Conservation (phyloP, 2,329 filamentous ascomycete species). For the Scorias spongiosa region DNA sequence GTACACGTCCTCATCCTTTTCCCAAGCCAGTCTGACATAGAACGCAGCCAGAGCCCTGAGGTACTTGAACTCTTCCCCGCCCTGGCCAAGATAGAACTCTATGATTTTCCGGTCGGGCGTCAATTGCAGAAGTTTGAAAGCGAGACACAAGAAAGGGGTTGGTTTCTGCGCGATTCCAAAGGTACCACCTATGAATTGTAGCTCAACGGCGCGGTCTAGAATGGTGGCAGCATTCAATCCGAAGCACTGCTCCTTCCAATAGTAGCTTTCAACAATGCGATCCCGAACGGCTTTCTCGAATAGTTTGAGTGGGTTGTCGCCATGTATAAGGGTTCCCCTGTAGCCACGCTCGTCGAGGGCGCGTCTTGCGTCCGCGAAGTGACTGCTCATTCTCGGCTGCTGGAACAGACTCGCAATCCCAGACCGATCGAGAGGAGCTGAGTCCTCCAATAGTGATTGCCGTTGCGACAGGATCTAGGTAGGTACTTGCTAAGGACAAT, state of each 20-base stretch:
- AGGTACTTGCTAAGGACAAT: too few species aligned
- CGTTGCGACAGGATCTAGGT: too few species aligned
- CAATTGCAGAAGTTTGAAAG: conserved; percentile 86
- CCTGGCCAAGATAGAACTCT: conserved; percentile 61
- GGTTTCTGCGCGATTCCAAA: conserved; percentile 74
- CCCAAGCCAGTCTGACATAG: conserved; percentile 79
- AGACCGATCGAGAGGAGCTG: too few species aligned
- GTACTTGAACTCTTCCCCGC: conserved; percentile 61
- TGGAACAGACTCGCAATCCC: too few species aligned
- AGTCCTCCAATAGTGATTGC: too few species aligned
- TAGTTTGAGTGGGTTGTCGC: conserved; percentile 85
- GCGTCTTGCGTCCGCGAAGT: conserved; percentile 61
- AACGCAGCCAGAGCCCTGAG: conserved; percentile 79
- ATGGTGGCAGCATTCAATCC: conserved; percentile 70
- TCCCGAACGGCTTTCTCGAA: conserved; percentile 93
- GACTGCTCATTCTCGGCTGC: conserved; percentile 15
- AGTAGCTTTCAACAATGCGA: conserved; percentile 87
- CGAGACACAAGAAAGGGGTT: conserved; percentile 82
- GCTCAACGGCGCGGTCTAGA: conserved; percentile 75
- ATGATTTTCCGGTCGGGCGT: conserved; percentile 67
- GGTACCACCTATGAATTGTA: conserved; percentile 75
- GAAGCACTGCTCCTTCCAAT: conserved; percentile 98
- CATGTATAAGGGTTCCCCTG: conserved; percentile 60
- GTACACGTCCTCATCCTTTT: conserved; percentile 71
- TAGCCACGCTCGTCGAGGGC: conserved; percentile 86